These are phyloP conservation scores for Xerocomellus amylosporus DNA, from an alignment of 768 basidiomycete genomes.

Conservation along the genomic window DNA sequence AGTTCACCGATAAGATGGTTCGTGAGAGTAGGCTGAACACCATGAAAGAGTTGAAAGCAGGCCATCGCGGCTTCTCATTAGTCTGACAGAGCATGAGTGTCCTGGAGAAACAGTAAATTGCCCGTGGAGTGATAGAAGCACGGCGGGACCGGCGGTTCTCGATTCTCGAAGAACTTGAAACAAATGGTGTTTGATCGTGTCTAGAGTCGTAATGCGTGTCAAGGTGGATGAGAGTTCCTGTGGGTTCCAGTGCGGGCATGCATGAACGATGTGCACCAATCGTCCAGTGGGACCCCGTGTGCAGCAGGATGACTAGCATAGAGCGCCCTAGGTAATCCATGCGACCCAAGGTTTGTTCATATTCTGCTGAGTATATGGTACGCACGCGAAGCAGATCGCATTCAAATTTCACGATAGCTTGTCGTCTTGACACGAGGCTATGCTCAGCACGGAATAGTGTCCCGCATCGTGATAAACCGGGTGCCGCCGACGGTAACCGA, in stretches of 20 bases:
- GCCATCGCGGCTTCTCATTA: no score
- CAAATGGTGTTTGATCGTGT: no score
- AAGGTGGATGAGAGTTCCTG: conserved; percentile 1
- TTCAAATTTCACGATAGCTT: no score
- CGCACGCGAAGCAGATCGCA: no score
- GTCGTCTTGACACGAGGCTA: no score
- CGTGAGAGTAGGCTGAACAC: no score
- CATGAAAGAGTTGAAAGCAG: no score
- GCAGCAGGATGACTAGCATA: not conserved
- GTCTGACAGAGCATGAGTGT: no score
- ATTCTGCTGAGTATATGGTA: not conserved
- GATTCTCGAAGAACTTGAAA: not conserved
- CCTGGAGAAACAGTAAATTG: no score
- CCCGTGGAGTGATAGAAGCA: not conserved
- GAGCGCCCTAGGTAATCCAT: not conserved
- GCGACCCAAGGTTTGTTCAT: not conserved
- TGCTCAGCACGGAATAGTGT: not conserved
- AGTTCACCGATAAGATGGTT: no score
- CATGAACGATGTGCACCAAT: conserved; percentile 42
- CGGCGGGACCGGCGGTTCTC: no score
- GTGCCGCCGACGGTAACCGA: no score
- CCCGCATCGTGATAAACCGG: not conserved
- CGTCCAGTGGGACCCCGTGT: conserved; percentile 31
- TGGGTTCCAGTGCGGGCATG: conserved; percentile 15
- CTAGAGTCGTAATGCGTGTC: not conserved